Conservation (phyloP, 1,139 yeast genomes). For the Scheffersomyces insectosa region DNA sequence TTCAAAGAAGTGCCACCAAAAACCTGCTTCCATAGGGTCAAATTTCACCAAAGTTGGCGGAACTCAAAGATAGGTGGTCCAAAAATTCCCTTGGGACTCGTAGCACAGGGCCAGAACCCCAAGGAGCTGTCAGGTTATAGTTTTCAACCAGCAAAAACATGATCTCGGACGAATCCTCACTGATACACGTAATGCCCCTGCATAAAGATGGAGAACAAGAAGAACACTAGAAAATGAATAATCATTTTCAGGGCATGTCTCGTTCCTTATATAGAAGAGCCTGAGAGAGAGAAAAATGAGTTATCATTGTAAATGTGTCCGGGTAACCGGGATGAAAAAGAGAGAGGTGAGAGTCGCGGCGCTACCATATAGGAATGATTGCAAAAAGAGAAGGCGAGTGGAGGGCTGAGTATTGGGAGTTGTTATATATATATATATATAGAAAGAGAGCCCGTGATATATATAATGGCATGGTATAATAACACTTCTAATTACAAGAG, state of each 20-base stretch:
- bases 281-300: too few relatives aligned
- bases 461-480: too few relatives aligned
- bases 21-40: not conserved
- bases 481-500: too few relatives aligned
- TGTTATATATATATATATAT: too few relatives aligned
- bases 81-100: slow-evolving; percentile 71
- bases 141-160: slow-evolving; percentile 99
- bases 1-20: slow-evolving; percentile 36
- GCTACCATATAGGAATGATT: too few relatives aligned
- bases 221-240: slow-evolving; percentile 15
- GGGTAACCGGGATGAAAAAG: slow-evolving; percentile 15
- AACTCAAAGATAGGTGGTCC: slow-evolving; percentile 37
- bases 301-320: slow-evolving; percentile 6
- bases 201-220: slow-evolving; percentile 80
- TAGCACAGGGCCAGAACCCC: slow-evolving; percentile 50
- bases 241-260: slow-evolving; percentile 7
- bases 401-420: too few relatives aligned
- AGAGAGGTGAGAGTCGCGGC: too few relatives aligned
- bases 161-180: slow-evolving; percentile 99
- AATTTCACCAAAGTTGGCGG: not conserved
- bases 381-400: too few relatives aligned
- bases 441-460: too few relatives aligned
- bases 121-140: slow-evolving; percentile 98
- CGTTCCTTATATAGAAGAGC: slow-evolving; percentile 15
- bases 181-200: slow-evolving; percentile 99